A percentile compares a stretch with the other conserved stretches of the same genome.
Evolutionary conservation across 768 basidiomycete species (phyloP).

Genomic region (Suillus spraguei): DNA sequence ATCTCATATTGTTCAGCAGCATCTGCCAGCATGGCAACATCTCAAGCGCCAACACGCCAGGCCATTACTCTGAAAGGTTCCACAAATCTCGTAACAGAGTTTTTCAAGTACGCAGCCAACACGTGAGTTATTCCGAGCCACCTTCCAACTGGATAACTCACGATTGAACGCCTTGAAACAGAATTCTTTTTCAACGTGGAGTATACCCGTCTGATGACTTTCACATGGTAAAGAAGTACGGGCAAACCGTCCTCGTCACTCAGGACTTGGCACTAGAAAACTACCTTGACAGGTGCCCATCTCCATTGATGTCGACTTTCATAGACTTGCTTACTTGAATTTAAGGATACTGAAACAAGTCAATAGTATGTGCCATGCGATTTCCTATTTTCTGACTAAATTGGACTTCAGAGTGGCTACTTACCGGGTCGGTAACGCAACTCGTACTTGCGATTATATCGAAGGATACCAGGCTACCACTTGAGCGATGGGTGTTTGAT

Average conservation of each 20-base stretch:
- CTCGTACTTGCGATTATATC: conserved; percentile 95
- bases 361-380: conserved; percentile 62
- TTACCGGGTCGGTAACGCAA: conserved; percentile 90
- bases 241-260: conserved; percentile 92
- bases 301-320: conserved; percentile 1
- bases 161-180: conserved; percentile 30
- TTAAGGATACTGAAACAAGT: conserved; percentile 89
- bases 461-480: conserved; percentile 86
- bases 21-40: conserved; percentile 39
- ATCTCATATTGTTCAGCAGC: background rate
- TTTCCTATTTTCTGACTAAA: background rate
- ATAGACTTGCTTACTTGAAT: conserved; percentile 12
- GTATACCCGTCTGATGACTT: conserved; percentile 99
- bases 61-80: conserved; percentile 96
- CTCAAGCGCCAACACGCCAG: conserved; percentile 56
- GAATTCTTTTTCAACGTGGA: conserved; percentile 94
- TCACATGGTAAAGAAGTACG: conserved; percentile 99
- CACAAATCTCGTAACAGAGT: conserved; percentile 91
- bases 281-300: conserved; percentile 81
- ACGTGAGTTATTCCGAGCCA: conserved; percentile 58
- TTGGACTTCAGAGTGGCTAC: conserved; percentile 77
- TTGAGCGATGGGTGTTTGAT: conserved; percentile 99
- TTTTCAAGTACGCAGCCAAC: conserved; percentile 99
- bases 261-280: conserved; percentile 92
- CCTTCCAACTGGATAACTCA: background rate